Percentiles rank a stretch among this genome's conserved stretches.
Evolutionary conservation across 768 basidiomycete genomes (phyloP).

Genomic region (Leucosporidium creatinivorum): DNA sequence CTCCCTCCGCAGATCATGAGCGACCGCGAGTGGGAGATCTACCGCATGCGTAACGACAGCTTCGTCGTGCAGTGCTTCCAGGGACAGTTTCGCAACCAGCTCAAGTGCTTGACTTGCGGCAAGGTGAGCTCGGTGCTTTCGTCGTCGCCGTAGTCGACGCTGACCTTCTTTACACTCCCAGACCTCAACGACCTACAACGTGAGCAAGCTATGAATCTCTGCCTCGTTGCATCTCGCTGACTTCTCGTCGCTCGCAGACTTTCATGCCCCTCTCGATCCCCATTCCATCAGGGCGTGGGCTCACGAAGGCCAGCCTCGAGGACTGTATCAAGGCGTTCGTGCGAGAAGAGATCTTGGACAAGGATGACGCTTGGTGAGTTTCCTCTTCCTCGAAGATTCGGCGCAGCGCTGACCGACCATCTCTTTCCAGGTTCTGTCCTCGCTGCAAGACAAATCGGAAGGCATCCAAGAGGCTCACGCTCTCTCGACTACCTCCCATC

Average conservation of each 20-base stretch:
- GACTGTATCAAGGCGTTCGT: slow-evolving; percentile 86
- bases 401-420: neutral
- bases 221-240: neutral
- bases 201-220: neutral
- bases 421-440: slow-evolving; percentile 71
- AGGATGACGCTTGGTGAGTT: slow-evolving; percentile 82
- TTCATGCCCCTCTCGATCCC: slow-evolving; percentile 94
- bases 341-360: slow-evolving; percentile 79
- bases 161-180: slow-evolving; percentile 41
- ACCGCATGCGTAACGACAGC: slow-evolving; percentile 82
- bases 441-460: slow-evolving; percentile 80
- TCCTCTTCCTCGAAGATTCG: neutral
- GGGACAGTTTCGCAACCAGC: slow-evolving; percentile 83
- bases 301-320: slow-evolving; percentile 59
- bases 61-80: slow-evolving; percentile 96
- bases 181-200: slow-evolving; percentile 95
- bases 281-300: slow-evolving; percentile 60
- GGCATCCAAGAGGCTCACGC: slow-evolving; percentile 76
- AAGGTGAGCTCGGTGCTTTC: slow-evolving; percentile 51
- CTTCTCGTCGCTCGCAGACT: slow-evolving; percentile 55
- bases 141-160: slow-evolving; percentile 28
- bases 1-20: slow-evolving; percentile 80
- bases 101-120: slow-evolving; percentile 83
- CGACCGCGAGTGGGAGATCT: slow-evolving; percentile 85
- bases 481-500: slow-evolving; percentile 88